Base-by-base conservation (phyloP, 805 yeast genomes). In the Zygotorulaspora danielsina region DNA sequence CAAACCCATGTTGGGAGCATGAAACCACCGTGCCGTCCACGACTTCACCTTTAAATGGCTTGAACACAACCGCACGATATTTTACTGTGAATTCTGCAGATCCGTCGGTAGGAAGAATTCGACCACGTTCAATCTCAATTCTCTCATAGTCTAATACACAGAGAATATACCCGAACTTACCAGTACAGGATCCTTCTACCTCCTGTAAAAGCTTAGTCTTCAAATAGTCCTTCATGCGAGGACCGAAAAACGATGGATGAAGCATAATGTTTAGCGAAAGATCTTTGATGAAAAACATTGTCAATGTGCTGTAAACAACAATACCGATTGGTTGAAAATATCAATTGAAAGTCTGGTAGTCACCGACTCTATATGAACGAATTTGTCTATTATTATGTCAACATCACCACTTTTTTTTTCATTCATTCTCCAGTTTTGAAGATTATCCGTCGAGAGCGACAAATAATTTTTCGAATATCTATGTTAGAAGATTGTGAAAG, bases 131-230 rank as follows among this genome's bases (percentile, higher is more conserved):
- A 24, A 93, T 94, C 58, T 93, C 97, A 42, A 93, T 87, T 50
- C 81, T 77, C 83, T 86, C 87, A 50, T 94, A 86, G 59, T 93
- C 97, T 59, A 93, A 72, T 31, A 93, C 98, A 66, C 97, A 90
- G 42, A 93, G 81, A 50, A 93, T 93, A 63, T 93, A 93, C 10
- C 98, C 98, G 69, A 93, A 93, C 64, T 93, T 96, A 54, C 98
- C 98, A 0, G 97, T 89, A 67, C 97, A 93, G 1, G 97, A 88
- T 18, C 98, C 98, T 67, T 93, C 98, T 30, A 93, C 98, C 60
- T 93, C 98, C 49, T 86, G 88, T 43, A 93, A 73, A 46, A 93
- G 73, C 64, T 90, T 89, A 58, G 88, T 85, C 59, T 94, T 79
- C 51, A 93, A 71, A 58, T 80, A 90, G 60, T 87, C 94, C 65